These are phyloP conservation scores for Amoebophrya sp. DNA, from an alignment of 169 alveolate genomes.

Conservation along the genomic window DNA sequence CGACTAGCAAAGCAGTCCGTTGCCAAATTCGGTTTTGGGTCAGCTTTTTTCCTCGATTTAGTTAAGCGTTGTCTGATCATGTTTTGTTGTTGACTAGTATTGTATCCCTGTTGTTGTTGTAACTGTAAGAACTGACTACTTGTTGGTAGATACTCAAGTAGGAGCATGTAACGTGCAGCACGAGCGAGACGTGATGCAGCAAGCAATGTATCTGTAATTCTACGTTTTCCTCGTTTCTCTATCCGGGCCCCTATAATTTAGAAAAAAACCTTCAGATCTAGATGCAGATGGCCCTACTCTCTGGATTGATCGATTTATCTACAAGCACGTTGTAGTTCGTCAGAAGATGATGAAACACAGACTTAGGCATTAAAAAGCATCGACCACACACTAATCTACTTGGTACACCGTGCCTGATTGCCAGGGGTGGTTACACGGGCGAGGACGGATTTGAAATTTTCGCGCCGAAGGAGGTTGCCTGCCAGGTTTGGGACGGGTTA, in stretches of 20 bases:
- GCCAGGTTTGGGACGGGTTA: constrained; percentile 11
- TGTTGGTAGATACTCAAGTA: too few species aligned
- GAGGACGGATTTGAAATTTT: constrained; percentile 74
- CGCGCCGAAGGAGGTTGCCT: not conserved
- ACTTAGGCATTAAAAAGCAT: too few species aligned
- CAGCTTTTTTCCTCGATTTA: constrained; percentile 51
- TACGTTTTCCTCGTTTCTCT: too few species aligned
- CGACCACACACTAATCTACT: too few species aligned
- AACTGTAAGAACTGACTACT: not conserved
- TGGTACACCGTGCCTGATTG: not conserved
- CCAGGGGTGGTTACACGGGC: constrained; percentile 60
- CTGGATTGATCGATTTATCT: not conserved
- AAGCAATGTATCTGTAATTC: too few species aligned
- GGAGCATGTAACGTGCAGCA: too few species aligned
- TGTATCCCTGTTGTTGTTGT: not conserved
- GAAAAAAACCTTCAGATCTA: too few species aligned
- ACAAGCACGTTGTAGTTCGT: not conserved
- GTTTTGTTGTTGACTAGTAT: not conserved
- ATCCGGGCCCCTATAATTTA: too few species aligned
- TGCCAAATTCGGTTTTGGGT: constrained; percentile 37
- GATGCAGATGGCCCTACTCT: too few species aligned
- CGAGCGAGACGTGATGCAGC: too few species aligned
- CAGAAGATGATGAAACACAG: too few species aligned
- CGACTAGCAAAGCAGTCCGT: constrained; percentile 33
- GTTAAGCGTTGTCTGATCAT: constrained; percentile 1